Base-by-base conservation (phyloP, 176 grass and related monocot genomes). In the Oropetium thomaeum region DNA sequence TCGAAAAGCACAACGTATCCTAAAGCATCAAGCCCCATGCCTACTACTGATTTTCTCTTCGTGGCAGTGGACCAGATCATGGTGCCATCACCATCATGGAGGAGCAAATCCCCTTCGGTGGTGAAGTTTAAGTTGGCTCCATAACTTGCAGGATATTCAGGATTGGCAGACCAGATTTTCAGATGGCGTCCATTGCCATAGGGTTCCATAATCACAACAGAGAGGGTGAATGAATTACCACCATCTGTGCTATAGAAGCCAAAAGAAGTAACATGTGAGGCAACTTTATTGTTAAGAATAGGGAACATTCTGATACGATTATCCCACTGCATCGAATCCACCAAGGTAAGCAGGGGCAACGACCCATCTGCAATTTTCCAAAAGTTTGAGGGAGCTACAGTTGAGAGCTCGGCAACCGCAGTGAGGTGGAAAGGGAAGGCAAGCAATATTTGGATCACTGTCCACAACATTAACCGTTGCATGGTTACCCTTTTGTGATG, bases 111-210 rank as follows among this genome's bases (percentile, higher is more conserved):
- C 2, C 83, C 87, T 22, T 70, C 12, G 5, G 26, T 43, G 11
- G 83, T 75, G 62, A 90, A 76, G 51, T 39, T 58, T 6, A 90
- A 73, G 20, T 16, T 62, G 66, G 68, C 70, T 10, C 40, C 31
- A 2, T 64, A 27, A 51, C 69, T 31, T 10, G 83, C 70, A 23
- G 83, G 83, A 4, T 57, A 27, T 43, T 65, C 66, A 70, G 73
- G 79, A 73, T 90, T 90, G 30, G 87, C 87, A 4, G 78, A 86
- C 83, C 83, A 90, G 41, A 90, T 63, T 41, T 41, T 41, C 5
- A 10, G 5, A 10, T 41, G 8, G 26, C 65, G 1, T 58, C 17
- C 5, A n/a, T n/a, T n/a, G n/a, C 5, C 0, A n/a, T 52, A 2
- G 15, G 45, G 5, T 0, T 26, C 12, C 1, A 45, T 3, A 16